A percentile compares a stretch with the other conserved stretches of the same genome.
These are phyloP conservation scores for Pyrenochaeta sp. DNA, from an alignment of 2,329 filamentous ascomycete species.

Conservation along the genomic window DNA sequence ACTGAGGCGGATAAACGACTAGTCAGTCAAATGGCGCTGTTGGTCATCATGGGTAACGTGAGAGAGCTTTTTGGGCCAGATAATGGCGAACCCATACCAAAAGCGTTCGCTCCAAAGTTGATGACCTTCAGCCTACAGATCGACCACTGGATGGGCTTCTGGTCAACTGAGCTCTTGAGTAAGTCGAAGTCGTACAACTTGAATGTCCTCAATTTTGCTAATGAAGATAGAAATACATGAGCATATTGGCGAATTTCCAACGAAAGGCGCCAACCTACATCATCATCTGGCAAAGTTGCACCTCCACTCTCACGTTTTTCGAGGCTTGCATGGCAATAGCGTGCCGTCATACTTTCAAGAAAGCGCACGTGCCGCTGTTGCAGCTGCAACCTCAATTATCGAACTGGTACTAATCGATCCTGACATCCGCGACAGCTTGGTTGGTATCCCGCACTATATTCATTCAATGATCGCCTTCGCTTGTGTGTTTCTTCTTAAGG, in stretches of 20 bases:
- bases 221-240: slow-evolving; percentile 52
- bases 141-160: slow-evolving; percentile 62
- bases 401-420: slow-evolving; percentile 55
- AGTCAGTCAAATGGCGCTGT: slow-evolving; percentile 65
- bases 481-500: slow-evolving; percentile 61
- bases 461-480: slow-evolving; percentile 64
- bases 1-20: slow-evolving; percentile 65
- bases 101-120: slow-evolving; percentile 63
- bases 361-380: slow-evolving; percentile 57
- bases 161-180: slow-evolving; percentile 56
- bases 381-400: slow-evolving; percentile 57
- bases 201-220: slow-evolving; percentile 11
- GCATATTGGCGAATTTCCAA: slow-evolving; percentile 59
- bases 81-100: slow-evolving; percentile 60
- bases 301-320: slow-evolving; percentile 59
- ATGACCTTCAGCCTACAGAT: slow-evolving; percentile 51
- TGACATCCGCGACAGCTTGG: slow-evolving; percentile 53
- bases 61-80: slow-evolving; percentile 65
- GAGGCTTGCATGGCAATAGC: slow-evolving; percentile 57
- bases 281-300: slow-evolving; percentile 64
- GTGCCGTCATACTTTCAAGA: slow-evolving; percentile 60
- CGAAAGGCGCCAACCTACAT: slow-evolving; percentile 61
- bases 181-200: slow-evolving; percentile 12
- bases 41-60: slow-evolving; percentile 66
- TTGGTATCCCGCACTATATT: slow-evolving; percentile 61